These are phyloP conservation scores for Aegilops longissima DNA, from an alignment of 176 grass and related monocot species.

Conservation along the genomic window DNA sequence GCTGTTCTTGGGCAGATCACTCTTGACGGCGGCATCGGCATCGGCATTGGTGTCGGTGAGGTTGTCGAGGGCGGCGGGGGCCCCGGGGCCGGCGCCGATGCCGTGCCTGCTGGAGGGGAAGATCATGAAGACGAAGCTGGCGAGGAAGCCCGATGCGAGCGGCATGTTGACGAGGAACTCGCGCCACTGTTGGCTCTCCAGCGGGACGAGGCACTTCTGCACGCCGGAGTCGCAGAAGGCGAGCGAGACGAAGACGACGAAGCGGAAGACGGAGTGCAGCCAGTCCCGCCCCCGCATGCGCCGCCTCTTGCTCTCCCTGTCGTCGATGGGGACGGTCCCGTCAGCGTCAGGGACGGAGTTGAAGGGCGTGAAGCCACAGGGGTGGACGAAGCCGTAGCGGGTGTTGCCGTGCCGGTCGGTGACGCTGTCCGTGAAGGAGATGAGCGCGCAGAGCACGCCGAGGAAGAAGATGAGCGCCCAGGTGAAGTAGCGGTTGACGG, in stretches of 20 bases:
- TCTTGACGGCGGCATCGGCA: too few relatives aligned
- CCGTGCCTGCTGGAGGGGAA: conserved; percentile 43
- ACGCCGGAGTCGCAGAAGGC: conserved; percentile 26
- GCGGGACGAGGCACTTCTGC: conserved; percentile 38
- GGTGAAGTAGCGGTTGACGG: too few relatives aligned
- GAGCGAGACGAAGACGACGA: conserved; percentile 34
- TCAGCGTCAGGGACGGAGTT: not conserved
- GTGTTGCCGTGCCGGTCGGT: too few relatives aligned
- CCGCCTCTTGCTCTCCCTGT: not conserved
- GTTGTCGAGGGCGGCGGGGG: not conserved
- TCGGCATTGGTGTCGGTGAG: too few relatives aligned
- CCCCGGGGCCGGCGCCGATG: conserved; percentile 1
- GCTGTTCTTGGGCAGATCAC: too few relatives aligned
- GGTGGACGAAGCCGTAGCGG: too few relatives aligned
- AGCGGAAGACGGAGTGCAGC: conserved; percentile 22
- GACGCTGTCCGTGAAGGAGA: too few relatives aligned
- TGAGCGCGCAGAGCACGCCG: too few relatives aligned
- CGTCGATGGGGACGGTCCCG: not conserved
- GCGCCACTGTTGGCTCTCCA: not conserved
- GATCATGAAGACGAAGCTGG: conserved; percentile 41
- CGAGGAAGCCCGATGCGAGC: conserved; percentile 26
- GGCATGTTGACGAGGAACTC: conserved; percentile 47
- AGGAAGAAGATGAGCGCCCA: too few relatives aligned
- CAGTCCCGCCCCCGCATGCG: not conserved
- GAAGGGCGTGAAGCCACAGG: too few relatives aligned